Base-by-base conservation (phyloP, 345 rosid genomes). In the Moringa oleifera region DNA sequence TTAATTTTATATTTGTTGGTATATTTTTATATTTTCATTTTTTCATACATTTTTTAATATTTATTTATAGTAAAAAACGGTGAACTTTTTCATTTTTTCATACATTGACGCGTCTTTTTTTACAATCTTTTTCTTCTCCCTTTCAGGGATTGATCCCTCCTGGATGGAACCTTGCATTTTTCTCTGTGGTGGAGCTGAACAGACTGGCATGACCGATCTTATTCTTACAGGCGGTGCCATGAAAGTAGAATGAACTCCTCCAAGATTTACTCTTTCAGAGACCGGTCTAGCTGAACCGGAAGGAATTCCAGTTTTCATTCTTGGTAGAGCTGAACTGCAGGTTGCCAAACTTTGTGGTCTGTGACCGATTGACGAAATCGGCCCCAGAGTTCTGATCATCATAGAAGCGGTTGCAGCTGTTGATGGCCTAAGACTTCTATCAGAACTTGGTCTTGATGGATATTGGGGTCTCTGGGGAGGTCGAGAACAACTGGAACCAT, bases 201-300 rank as follows among this genome's bases (percentile, higher is more conserved):
- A 86, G 54, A 88, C 97, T 20, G 95, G 96, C 1, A 87, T 78
- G 51, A 85, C 86, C 0, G 90, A 81, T 72, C 89, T 73, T 62
- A 85, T 84, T 41, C 76, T 79, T 51, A 88, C 89, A 33, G 93
- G 68, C 20, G 89, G 89, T 50, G 93, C 93, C 66, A 78, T 58
- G 72, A 71, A 80, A 55, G 60, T 65, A 8, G 81, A 74, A 37
- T 73, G 71, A 25, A 74, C 33, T 63, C n/a, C n/a, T n/a, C 72
- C 75, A 53, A 70, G 55, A 53, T 58, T 71, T 65, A 53, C 51
- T 71, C 74, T 80, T 13, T 59, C 70, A 25, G 47, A 54, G 53
- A 46, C 53, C 4, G 76, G 73, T 64, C 62, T 46, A 28, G 57
- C 17, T n/a, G 76, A 63, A 59, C 59, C 55, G 23, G 68, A 53